Evolutionary conservation across 768 basidiomycete species (phyloP), one percentile per base, ranked within the genome.

Genomic region (Butyriboletus loyo): DNA sequence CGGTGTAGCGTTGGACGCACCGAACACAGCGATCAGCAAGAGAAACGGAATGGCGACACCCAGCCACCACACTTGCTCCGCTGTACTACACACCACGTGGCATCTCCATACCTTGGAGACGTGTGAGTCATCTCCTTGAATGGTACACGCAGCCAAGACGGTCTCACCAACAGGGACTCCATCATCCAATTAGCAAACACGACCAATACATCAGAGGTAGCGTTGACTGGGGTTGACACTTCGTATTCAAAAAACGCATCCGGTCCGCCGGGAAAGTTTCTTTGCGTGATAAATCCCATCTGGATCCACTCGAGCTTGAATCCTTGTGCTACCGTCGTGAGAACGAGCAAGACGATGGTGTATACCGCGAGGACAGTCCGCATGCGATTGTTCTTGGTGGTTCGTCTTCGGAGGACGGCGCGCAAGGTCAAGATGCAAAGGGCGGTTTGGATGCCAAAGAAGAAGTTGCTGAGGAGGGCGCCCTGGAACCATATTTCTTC

Each of bases 61-160:
- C 54, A 70, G 69, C 7, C 73, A 71, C 15, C 67, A 52, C 1
- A 32, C 7, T 17, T 22, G 11, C 34, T 74, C 75, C 11, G 69
- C 71, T 3, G 69, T 68, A 34, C 66, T 63, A 74, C 77, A 79
- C 22, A 78, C 75, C 14, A 78, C 71, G 68, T 72, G 75, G 55
- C 77, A 78, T 19, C 77, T 66, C 76, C 76, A 78, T 28, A 78
- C 61, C 77, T 53, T 75, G 19, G 8, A 34, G 37, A 11, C 9
- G 11, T 24, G 30, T 45, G 17, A 54, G 41, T 15, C 5, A 22
- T 39, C 25, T 7, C 19, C 21, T 32, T 21, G 14, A 19, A 32
- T n/a, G 46, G 28, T 19, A 11, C n/a, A 21, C 15, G 27, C 17
- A 25, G 7, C 9, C 11, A 19, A 25, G 6, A 32, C 1, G 17